Evolutionary conservation across 169 alveolate species (phyloP).

Genomic region (Cryptosporidium xiaoi): DNA sequence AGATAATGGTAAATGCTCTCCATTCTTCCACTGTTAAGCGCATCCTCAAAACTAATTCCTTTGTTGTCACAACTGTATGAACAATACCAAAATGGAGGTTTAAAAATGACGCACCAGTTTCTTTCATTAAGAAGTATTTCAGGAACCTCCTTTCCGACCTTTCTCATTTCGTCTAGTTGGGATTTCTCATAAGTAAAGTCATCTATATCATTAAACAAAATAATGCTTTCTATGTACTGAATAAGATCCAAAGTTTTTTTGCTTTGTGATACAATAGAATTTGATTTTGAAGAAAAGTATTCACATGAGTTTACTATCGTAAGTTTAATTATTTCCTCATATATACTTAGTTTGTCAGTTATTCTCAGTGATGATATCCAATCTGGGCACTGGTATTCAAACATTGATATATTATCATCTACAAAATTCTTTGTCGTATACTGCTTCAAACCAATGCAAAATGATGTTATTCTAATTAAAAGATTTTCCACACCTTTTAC

Average conservation of each 20-base stretch:
- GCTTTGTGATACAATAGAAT: conserved; percentile 11
- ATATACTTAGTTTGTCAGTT: conserved; percentile 13
- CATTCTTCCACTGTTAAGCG: conserved; percentile 29
- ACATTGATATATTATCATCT: neutral
- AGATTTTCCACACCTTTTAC: conserved; percentile 29
- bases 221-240: conserved; percentile 23
- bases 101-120: conserved; percentile 1
- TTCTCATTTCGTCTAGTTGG: conserved; percentile 30
- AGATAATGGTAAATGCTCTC: conserved; percentile 15
- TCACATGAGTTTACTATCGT: conserved; percentile 27
- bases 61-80: neutral
- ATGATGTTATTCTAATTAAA: conserved; percentile 37
- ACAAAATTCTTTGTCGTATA: conserved; percentile 38
- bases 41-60: neutral
- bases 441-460: conserved; percentile 42
- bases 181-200: conserved; percentile 24
- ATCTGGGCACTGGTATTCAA: conserved; percentile 2
- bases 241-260: conserved; percentile 41
- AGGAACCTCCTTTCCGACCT: conserved; percentile 47
- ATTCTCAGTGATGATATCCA: conserved; percentile 45
- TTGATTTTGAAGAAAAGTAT: conserved; percentile 12
- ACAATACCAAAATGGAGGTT: conserved; percentile 66
- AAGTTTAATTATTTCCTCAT: conserved; percentile 17
- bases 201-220: conserved; percentile 17
- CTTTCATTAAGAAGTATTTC: neutral